phyloP scores from a whole-genome alignment of 139 green algal species.

The Auxenochlorella pyrenoidosa region DNA sequence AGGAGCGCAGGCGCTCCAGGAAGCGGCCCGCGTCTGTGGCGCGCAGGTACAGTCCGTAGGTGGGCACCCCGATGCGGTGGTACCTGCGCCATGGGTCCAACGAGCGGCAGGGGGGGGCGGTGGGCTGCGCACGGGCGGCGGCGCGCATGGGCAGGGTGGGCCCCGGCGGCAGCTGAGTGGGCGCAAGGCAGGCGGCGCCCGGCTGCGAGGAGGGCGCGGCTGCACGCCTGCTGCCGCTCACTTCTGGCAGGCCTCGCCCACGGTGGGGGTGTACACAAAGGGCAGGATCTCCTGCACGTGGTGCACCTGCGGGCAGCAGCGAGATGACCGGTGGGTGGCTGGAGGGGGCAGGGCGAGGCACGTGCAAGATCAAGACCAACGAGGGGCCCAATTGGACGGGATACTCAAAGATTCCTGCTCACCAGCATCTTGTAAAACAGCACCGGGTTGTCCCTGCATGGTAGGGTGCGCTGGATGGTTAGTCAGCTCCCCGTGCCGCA shows the following conservation, averaged over 20 bases:
- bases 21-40: constrained; percentile 41
- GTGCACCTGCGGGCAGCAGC: constrained; percentile 54
- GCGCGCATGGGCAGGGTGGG: too few relatives aligned
- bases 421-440: constrained; percentile 66
- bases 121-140: not conserved
- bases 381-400: too few relatives aligned
- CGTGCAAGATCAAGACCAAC: too few relatives aligned
- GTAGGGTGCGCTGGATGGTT: not conserved
- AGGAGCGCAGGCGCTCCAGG: constrained; percentile 48
- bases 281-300: constrained; percentile 83
- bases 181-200: not conserved
- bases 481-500: not conserved
- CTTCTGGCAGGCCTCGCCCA: constrained; percentile 87
- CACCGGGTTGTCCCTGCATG: constrained; percentile 37
- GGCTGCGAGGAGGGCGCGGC: not conserved
- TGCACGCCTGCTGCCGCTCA: not conserved
- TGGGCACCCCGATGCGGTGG: constrained; percentile 54
- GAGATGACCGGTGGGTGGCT: not conserved
- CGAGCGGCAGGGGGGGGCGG: not conserved
- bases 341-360: not conserved
- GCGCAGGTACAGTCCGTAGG: constrained; percentile 52
- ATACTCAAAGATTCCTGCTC: too few relatives aligned
- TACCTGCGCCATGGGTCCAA: constrained; percentile 43
- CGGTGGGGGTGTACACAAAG: constrained; percentile 93
- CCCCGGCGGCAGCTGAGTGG: too few relatives aligned